These are phyloP conservation scores for Blumeria graminis DNA, from an alignment of 2,329 filamentous ascomycete species.

Conservation along the genomic window DNA sequence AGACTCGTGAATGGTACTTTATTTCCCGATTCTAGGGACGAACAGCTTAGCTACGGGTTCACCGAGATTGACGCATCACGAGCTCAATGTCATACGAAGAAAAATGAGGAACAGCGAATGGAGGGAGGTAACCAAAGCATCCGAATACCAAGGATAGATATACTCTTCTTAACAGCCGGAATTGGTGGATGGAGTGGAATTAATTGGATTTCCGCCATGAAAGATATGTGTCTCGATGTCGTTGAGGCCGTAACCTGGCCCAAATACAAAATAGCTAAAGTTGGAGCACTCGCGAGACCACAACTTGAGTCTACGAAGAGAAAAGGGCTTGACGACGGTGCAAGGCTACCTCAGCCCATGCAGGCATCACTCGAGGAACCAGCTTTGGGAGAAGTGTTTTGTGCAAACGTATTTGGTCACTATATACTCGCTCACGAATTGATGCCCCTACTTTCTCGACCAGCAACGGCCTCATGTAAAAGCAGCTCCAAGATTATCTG, in stretches of 20 bases:
- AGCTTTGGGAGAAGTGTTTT: conserved; percentile 58
- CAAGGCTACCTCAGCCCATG: conserved; percentile 9
- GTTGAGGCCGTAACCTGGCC: conserved; percentile 53
- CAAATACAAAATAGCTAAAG: conserved; percentile 39
- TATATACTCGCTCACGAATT: conserved; percentile 71
- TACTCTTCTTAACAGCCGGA: conserved; percentile 66
- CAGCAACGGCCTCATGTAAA: conserved; percentile 8
- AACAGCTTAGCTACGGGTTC: background rate
- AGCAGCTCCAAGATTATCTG: conserved; percentile 39
- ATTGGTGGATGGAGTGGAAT: conserved; percentile 70
- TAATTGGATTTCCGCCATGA: conserved; percentile 37
- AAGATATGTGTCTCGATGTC: conserved; percentile 30
- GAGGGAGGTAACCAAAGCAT: conserved; percentile 14
- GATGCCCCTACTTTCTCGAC: conserved; percentile 37
- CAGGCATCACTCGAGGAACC: conserved; percentile 21
- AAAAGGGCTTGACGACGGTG: conserved; percentile 8
- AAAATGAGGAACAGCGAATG: background rate
- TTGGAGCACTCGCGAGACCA: conserved; percentile 27
- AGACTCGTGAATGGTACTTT: conserved; percentile 13
- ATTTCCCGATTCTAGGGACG: background rate
- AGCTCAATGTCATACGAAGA: background rate
- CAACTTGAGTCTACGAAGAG: conserved; percentile 19
- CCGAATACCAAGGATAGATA: conserved; percentile 47
- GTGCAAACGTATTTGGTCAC: conserved; percentile 84
- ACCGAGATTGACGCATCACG: background rate